Conservation (phyloP, 768 basidiomycete genomes). For the Suillus hirtellus region DNA sequence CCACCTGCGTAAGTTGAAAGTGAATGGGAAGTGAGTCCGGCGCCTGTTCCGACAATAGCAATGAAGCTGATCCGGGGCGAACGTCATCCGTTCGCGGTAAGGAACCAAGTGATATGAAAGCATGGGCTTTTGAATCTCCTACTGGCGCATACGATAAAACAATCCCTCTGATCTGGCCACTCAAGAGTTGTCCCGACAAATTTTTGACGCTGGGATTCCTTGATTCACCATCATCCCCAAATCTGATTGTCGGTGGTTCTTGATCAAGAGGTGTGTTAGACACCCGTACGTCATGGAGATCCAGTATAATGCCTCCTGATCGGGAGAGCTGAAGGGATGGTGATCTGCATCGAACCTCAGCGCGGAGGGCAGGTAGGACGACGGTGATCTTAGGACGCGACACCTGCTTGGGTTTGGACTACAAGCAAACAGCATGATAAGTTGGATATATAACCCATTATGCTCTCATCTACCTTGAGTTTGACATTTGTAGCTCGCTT, state of each 20-base stretch:
- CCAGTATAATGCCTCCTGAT: slow-evolving; percentile 70
- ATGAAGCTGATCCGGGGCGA: slow-evolving; percentile 10
- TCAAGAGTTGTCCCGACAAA: slow-evolving; percentile 30
- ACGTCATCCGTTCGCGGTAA: slow-evolving; percentile 28
- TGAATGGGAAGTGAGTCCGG: slow-evolving; percentile 22
- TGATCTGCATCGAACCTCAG: slow-evolving; percentile 69
- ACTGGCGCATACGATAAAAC: slow-evolving; percentile 49
- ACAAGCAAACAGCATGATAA: neutral
- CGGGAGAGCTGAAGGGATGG: slow-evolving; percentile 47
- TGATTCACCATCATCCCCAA: slow-evolving; percentile 23
- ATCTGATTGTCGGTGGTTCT: slow-evolving; percentile 29
- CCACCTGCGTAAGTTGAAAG: slow-evolving; percentile 21
- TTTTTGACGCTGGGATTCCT: slow-evolving; percentile 9
- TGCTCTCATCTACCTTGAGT: slow-evolving; percentile 19
- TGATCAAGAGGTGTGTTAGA: slow-evolving; percentile 27
- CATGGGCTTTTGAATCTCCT: slow-evolving; percentile 40
- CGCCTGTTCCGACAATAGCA: slow-evolving; percentile 26
- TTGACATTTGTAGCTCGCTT: slow-evolving; percentile 10
- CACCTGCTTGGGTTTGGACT: slow-evolving; percentile 3
- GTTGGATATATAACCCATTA: slow-evolving; percentile 1
- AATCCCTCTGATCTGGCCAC: slow-evolving; percentile 44
- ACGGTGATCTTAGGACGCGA: neutral
- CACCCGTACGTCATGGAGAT: slow-evolving; percentile 55
- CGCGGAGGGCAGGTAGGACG: slow-evolving; percentile 42
- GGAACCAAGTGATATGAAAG: slow-evolving; percentile 54